Base-by-base conservation (phyloP, 306 rosid genomes). In the Macrotyloma uniflorum region DNA sequence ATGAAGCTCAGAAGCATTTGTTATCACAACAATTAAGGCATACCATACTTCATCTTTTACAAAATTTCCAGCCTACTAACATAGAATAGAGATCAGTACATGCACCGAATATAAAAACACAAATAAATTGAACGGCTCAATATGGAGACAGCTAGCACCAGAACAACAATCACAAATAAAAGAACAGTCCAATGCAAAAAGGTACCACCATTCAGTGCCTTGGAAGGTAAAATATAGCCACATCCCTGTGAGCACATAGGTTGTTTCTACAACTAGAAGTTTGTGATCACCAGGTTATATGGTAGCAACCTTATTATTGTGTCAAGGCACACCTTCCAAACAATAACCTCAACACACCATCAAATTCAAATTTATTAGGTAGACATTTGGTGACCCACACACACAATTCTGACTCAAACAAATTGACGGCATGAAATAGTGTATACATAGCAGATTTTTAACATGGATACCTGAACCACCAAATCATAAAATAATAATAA, bases 11-110 rank as follows among this genome's bases (percentile, higher is more conserved):
- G 97, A 80, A 78, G 99, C 95, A 84, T 95, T 95, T 89, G 89
- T 95, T 83, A 95, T 85, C 76, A 89, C 91, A 76, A 93, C 97
- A 84, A 95, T 86, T 81, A 95, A 82, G 43, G 89, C 96, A 79
- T 91, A 89, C 98, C 99, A 95, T 30, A 89, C 98, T 75, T 95
- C 99, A 95, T 95, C 98, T 87, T 93, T 91, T 67, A 95, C 96
- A 85, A 88, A 90, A 85, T 87, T 95, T 91, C 99, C 99, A 93
- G 99, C 99, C 99, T 95, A 92, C 96, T 85, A 92, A 90, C 92
- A 90, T 32, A 79, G 82, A 75, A 90, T 53, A 82, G 83, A 90
- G 72, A 86, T 91, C 86, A 91, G 85, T 81, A 87, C 68, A 68
- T 70, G 79, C 72, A 59, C 36, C 62, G 74, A 74, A 54, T 57